Conservation (phyloP, 306 rosid species). For the Casuarina cunninghamiana region DNA sequence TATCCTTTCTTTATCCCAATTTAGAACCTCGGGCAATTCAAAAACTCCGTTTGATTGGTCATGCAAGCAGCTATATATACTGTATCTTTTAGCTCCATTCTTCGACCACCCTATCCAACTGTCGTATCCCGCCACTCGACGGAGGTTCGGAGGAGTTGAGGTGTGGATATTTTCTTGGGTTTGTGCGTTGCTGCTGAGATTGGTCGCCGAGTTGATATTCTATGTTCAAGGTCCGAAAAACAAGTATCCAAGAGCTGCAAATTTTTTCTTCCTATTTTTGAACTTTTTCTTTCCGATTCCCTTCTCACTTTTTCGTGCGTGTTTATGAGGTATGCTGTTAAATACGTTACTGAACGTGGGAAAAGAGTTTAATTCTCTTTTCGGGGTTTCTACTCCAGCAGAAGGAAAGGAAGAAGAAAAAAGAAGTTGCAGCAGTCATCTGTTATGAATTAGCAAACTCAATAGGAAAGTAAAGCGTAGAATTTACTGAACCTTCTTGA, state of each 20-base stretch:
- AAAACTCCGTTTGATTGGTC: constrained; percentile 10
- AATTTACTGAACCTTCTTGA: neutral
- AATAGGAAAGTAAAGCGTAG: neutral
- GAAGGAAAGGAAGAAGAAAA: neutral
- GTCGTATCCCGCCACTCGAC: neutral
- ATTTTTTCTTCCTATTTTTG: no score
- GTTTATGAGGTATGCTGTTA: neutral
- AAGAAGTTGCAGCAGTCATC: neutral
- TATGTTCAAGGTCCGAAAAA: neutral
- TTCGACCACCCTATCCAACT: constrained; percentile 5
- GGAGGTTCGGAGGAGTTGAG: neutral
- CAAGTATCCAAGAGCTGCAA: neutral
- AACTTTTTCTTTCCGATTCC: no score
- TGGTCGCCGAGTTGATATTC: neutral
- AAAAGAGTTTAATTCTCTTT: neutral
- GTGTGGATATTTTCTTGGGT: neutral
- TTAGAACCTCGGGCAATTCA: constrained; percentile 11
- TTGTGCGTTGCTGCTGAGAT: neutral
- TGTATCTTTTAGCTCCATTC: constrained; percentile 9
- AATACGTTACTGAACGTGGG: neutral
- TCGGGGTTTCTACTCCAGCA: neutral
- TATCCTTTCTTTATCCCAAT: constrained; percentile 26
- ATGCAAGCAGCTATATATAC: neutral
- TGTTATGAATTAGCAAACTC: neutral
- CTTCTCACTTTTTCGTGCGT: neutral